Conservation (phyloP, 495 filamentous ascomycete species). For the Chaetomidium leptoderma region DNA sequence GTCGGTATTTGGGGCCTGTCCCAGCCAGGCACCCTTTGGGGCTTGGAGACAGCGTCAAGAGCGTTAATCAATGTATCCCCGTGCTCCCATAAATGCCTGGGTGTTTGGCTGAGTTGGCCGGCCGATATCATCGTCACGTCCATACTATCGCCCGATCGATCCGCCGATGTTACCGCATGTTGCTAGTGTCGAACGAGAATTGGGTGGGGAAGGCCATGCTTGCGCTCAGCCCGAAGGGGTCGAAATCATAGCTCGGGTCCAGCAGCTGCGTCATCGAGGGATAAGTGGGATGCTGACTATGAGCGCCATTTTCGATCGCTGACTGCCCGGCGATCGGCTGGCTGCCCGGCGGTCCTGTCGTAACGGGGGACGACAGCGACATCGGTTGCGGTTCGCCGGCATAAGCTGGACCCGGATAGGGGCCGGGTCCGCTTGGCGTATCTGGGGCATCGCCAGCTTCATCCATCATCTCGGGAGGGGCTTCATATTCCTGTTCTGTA, state of each 20-base stretch:
- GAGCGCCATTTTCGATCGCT: slow-evolving; percentile 31
- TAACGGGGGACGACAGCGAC: slow-evolving; percentile 40
- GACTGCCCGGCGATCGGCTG: slow-evolving; percentile 31
- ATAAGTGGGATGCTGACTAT: slow-evolving; percentile 42
- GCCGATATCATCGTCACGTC: neutral
- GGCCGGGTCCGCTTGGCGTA: slow-evolving; percentile 61
- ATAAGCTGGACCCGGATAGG: slow-evolving; percentile 58
- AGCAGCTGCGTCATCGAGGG: slow-evolving; percentile 64
- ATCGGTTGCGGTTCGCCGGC: slow-evolving; percentile 37
- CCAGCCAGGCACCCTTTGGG: neutral
- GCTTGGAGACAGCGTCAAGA: neutral
- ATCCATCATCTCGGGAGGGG: slow-evolving; percentile 90
- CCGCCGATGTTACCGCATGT: slow-evolving; percentile 41
- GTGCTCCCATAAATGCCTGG: neutral
- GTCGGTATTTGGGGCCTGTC: no score
- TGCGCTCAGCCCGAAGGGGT: slow-evolving; percentile 84
- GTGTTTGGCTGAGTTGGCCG: neutral
- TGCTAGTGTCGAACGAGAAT: slow-evolving; percentile 73
- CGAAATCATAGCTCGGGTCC: slow-evolving; percentile 79
- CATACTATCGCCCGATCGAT: neutral
- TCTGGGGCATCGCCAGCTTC: slow-evolving; percentile 60
- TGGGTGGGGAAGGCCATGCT: slow-evolving; percentile 93
- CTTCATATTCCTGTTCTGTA: slow-evolving; percentile 99
- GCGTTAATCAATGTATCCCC: neutral
- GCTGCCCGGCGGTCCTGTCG: slow-evolving; percentile 31